Evolutionary conservation across 108 stramenopile species (phyloP).

Genomic region (Nitzschia sp.): DNA sequence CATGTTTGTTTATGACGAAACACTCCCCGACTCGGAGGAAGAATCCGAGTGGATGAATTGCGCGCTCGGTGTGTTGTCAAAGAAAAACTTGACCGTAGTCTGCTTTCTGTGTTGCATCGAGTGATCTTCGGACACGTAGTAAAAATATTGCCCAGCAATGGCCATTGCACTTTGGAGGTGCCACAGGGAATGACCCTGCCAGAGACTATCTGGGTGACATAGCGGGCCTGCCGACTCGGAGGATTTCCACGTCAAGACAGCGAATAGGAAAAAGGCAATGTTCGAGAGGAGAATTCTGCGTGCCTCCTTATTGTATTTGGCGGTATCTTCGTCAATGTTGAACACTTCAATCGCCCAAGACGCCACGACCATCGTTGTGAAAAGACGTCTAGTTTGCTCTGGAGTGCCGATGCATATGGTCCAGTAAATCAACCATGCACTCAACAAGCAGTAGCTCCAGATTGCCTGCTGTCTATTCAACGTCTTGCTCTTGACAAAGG

Average conservation of each 20-base stretch:
- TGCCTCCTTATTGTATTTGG: not conserved
- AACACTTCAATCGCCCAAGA: not conserved
- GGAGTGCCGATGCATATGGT: not conserved
- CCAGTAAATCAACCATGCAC: constrained; percentile 1
- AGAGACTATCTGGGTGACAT: constrained; percentile 17
- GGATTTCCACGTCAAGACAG: constrained; percentile 8
- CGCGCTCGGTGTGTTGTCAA: constrained; percentile 10
- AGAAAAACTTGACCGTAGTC: constrained; percentile 2
- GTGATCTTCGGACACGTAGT: constrained; percentile 14
- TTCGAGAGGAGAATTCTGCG: constrained; percentile 6
- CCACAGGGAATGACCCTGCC: constrained; percentile 22
- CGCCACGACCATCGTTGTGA: constrained; percentile 2
- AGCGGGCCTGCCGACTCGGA: constrained; percentile 13
- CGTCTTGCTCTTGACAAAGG: constrained; percentile 10
- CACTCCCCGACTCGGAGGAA: constrained; percentile 18
- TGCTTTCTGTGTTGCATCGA: not conserved
- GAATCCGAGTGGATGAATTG: constrained; percentile 12
- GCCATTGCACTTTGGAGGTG: constrained; percentile 16
- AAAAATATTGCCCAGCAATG: constrained; percentile 14
- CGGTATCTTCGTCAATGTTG: constrained; percentile 1
- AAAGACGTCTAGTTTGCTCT: constrained; percentile 6
- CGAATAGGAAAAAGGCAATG: not conserved
- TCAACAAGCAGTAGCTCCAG: not conserved
- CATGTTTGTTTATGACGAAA: constrained; percentile 4
- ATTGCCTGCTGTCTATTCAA: constrained; percentile 1